Percentiles rank a stretch among this genome's conserved stretches.
Evolutionary conservation across 768 basidiomycete species (phyloP).

Genomic region (button mushroom (Agaricus bisporus)): DNA sequence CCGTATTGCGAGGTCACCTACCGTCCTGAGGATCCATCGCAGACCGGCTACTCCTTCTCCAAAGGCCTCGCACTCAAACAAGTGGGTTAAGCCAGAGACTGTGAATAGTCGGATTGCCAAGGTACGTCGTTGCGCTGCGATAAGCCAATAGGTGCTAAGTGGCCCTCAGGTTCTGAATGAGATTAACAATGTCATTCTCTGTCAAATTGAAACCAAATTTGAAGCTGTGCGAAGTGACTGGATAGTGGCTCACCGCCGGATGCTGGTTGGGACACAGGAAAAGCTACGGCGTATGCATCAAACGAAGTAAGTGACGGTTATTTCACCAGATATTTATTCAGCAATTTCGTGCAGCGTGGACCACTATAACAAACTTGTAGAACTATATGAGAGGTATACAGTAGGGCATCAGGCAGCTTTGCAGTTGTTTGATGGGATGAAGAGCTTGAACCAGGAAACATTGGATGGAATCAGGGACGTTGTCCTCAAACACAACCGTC

Average conservation of each 20-base stretch:
- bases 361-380: conserved; percentile 49
- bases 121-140: conserved; percentile 22
- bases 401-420: conserved; percentile 33
- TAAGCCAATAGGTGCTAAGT: background rate
- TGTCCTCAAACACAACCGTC: conserved; percentile 44
- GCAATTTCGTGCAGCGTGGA: conserved; percentile 28
- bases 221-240: conserved; percentile 40
- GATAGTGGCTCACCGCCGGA: conserved; percentile 34
- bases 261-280: conserved; percentile 39
- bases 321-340: background rate
- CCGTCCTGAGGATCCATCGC: background rate
- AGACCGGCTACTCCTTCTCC: background rate
- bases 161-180: conserved; percentile 38
- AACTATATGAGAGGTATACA: conserved; percentile 50
- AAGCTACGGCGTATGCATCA: conserved; percentile 38
- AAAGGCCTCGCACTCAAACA: background rate
- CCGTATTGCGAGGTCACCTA: background rate
- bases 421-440: conserved; percentile 34
- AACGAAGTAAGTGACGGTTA: conserved; percentile 29
- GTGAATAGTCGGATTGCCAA: conserved; percentile 30
- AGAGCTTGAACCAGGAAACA: conserved; percentile 31
- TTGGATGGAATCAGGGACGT: conserved; percentile 27
- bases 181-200: conserved; percentile 45
- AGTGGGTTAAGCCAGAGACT: background rate
- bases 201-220: conserved; percentile 42